phyloP scores from a whole-genome alignment of 352 stramenopile genomes.

The Thraustochytrium sp. region DNA sequence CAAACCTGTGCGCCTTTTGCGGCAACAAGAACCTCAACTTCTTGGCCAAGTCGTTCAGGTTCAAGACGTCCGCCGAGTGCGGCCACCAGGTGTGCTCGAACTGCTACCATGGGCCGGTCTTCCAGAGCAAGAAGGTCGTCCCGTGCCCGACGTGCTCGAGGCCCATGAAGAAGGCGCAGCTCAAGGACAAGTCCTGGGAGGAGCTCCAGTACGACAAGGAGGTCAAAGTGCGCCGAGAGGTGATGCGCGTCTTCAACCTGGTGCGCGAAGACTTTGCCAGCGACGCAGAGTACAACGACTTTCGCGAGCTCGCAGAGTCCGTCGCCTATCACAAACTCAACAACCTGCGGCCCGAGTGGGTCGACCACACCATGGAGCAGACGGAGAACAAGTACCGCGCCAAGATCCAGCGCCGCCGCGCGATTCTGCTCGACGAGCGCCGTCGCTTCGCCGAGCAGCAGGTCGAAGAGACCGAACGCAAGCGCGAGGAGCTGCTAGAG shows the following conservation, averaged over 20 bases:
- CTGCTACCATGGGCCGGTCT: conserved; percentile 1
- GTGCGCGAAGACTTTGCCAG: not conserved
- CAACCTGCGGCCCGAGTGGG: not conserved
- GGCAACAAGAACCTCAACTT: conserved; percentile 38
- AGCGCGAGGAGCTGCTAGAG: not conserved
- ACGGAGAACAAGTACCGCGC: not conserved
- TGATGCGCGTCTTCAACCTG: conserved; percentile 21
- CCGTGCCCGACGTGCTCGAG: not conserved
- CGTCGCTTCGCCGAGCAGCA: not conserved
- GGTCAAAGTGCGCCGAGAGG: conserved; percentile 29
- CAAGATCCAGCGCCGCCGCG: conserved; percentile 4
- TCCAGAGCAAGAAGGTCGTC: conserved; percentile 34
- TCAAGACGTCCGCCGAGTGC: conserved; percentile 25
- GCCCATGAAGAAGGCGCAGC: conserved; percentile 32
- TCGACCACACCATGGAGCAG: not conserved
- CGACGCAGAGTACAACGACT: not conserved
- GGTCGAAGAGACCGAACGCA: not conserved
- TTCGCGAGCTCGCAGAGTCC: not conserved
- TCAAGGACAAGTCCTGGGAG: conserved; percentile 26
- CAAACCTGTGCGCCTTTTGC: conserved; percentile 21
- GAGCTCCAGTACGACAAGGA: conserved; percentile 33
- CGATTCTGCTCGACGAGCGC: not conserved
- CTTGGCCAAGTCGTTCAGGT: conserved; percentile 19
- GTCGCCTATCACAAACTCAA: not conserved
- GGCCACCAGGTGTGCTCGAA: conserved; percentile 14